Base-by-base conservation (phyloP, 805 yeast species). In the Cyberlindnera japonica region DNA sequence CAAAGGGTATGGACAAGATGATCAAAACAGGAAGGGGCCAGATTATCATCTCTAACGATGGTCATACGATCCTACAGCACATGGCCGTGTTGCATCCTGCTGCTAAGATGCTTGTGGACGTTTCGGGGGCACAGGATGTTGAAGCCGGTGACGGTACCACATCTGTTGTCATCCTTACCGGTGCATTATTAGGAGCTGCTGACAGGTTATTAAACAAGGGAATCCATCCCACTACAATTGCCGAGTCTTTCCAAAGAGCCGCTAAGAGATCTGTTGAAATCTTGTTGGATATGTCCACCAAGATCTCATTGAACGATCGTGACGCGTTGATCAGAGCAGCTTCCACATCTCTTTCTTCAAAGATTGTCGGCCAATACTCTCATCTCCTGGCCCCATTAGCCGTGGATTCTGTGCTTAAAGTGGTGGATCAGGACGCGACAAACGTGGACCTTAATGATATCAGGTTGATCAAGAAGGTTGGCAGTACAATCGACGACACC, bases 71-170 rank as follows among this genome's bases (percentile, higher is more conserved):
- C 53, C 71, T 91, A 53, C 81, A 86, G 56, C 97, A 93, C 63
- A 93, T 93, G 98, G 98, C 99, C 2, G 95, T 93, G 37, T 74
- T 93, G 61, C 99, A 93, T 62, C 99, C 99, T 3, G 99, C 96
- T 2, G 99, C 99, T 1, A 83, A 89, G 58, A 93, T 93, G 98
- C 70, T 79, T n/a, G 99, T 93, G 33, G 98, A 93, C 61, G 86
- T 93, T 20, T 83, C 95, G 44, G 96, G 90, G 30, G 98, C 99
- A 1, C 99, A 93, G 67, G 99, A 93, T 56, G 84, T 90, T 27
- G 99, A 90, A 64, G 99, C 98, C n/a, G 99, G 99, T 41, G 99
- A 93, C 62, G 99, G 99, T 49, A 93, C 99, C 24, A 93, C 99
- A 0, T 83, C 96, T 2, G 99, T 93, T 23, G 99, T 95, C 21